Base-by-base conservation (phyloP, 352 stramenopile species). In the Aphanomyces astaci region DNA sequence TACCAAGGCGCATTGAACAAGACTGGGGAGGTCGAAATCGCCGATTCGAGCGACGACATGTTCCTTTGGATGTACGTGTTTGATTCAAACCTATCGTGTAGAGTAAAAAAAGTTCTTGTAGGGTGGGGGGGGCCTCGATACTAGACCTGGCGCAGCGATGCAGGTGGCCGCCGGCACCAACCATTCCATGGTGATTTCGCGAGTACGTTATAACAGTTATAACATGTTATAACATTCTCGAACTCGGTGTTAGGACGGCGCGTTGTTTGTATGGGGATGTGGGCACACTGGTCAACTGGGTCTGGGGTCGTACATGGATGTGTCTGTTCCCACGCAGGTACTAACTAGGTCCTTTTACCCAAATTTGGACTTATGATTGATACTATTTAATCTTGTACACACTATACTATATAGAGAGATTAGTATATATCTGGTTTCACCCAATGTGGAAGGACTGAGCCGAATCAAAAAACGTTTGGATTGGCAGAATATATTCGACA, bases 241-340 rank as follows among this genome's bases (percentile, higher is more conserved):
- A n/a, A n/a, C n/a, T n/a, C n/a, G 5, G 7, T n/a, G 13, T 24
- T 78, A 73, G 30, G 75, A 86, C 39, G 81, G 82, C 3, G 75
- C 74, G 2, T 77, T 76, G 19, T 90, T 90, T 57, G 82, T 81
- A 13, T 92, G 84, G 84, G 84, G 84, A 0, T 78, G 82, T 15
- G 82, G 82, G 3, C 76, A 89, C 60, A 71, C 73, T 7, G 84
- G 84, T 7, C 84, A 89, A 57, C 76, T 92, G 0, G 84, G 84
- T 4, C 81, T 87, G 32, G 81, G 82, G 9, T 81, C 72, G 22
- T 79, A 71, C 57, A 88, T 89, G 79, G 78, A 92, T 48, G 66
- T 85, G 2, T 72, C 55, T 11, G 71, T 80, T 9, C 84, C 84
- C 2, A 85, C 75, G 63, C 82, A 59, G 51, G 51, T 87, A 62